Conservation (phyloP, 73 alveolate genomes). For the Urostyla sp. region DNA sequence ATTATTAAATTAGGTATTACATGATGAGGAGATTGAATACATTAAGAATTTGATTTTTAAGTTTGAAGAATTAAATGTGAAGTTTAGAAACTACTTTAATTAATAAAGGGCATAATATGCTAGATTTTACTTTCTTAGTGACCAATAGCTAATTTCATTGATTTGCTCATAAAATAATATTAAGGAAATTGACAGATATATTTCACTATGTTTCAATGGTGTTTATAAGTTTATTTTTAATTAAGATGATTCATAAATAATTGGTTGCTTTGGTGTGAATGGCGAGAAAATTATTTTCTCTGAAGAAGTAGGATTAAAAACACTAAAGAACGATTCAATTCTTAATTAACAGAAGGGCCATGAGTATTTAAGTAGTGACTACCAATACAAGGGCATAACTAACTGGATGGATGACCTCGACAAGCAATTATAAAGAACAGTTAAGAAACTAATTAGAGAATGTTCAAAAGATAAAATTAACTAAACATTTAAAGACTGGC, state of each 20-base stretch:
- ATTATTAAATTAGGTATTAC: no score
- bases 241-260: not conserved
- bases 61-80: conserved; percentile 2
- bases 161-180: conserved; percentile 29
- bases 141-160: conserved; percentile 16
- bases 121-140: conserved; percentile 50
- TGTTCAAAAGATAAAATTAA: conserved; percentile 22
- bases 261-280: conserved; percentile 42
- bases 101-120: conserved; percentile 45
- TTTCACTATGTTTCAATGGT: conserved; percentile 52
- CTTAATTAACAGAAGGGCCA: not conserved
- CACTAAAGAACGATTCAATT: not conserved
- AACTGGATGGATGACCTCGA: conserved; percentile 47
- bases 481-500: conserved; percentile 49
- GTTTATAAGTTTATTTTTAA: conserved; percentile 6
- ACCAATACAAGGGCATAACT: not conserved
- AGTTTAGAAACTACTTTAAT: conserved; percentile 7
- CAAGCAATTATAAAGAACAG: conserved; percentile 21
- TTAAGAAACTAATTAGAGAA: conserved; percentile 34
- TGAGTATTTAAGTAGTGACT: not conserved
- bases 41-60: no score
- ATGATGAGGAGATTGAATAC: no score
- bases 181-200: conserved; percentile 32
- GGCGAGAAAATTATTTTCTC: conserved; percentile 19
- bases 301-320: conserved; percentile 9